Evolutionary conservation across 306 rosid genomes (phyloP), one percentile per base, ranked within the genome.

Genomic region (Spatholobus suberectus): DNA sequence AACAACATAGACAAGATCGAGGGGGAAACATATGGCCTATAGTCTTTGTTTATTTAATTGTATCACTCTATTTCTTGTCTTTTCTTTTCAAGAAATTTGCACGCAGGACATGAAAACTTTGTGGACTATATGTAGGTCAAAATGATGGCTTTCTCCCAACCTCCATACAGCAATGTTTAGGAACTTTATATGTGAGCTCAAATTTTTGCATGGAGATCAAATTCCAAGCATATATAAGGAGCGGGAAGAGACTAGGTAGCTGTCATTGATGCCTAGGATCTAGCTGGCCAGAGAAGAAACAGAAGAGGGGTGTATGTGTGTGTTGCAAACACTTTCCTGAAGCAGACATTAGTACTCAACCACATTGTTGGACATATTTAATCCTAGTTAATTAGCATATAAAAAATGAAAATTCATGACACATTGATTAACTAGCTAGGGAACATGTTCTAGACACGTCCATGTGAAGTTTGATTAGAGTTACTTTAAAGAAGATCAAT

Each of bases 401-500:
- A 26, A 14, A 43, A 44, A 35, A 3, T 37, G 8, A 14, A 21
- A 2, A 40, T 35, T 49, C 55, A 4, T 34, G 32, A 47, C 11
- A 24, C 43, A 26, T 47, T 61, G 70, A 26, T 20, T 34, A 65
- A 55, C 41, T 49, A 51, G 41, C 29, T 35, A 35, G 68, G 71
- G 29, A 47, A 57, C 77, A 51, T 70, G 71, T 70, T 57, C 77
- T 9, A 7, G 77, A 70, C 83, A 80, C 26, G 37, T 23, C 71
- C 37, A 40, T 38, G 26, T 58, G 41, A 26, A 27, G 62, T 59
- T 77, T 35, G 38, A n/a, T 83, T 82, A 59, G 27, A 24, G 15
- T 61, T 32, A 26, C 9, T 34, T 37, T 37, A 13, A 7, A 35
- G 35, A 70, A 65, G 21, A 41, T 43, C 81, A 35, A 52, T 62